A percentile compares a stretch with the other conserved stretches of the same genome.
Evolutionary conservation across 768 basidiomycete genomes (phyloP).

Genomic region (Amanita fuliginea): DNA sequence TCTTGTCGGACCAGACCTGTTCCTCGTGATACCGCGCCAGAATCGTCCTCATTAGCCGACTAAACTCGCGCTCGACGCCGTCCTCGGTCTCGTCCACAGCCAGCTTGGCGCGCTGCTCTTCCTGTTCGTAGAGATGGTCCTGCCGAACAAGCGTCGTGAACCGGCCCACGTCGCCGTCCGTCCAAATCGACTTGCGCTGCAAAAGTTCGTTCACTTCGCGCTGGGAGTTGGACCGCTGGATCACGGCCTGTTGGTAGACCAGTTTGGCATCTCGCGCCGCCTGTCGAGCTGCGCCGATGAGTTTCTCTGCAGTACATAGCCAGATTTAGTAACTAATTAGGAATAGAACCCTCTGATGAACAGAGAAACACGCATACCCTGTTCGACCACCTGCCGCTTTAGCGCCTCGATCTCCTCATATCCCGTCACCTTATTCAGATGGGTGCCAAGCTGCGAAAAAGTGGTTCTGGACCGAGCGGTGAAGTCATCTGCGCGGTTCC

Average conservation of each 20-base stretch:
- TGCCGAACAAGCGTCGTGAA: conserved; percentile 87
- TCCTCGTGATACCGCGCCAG: conserved; percentile 95
- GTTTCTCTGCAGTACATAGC: no score
- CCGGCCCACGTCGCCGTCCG: conserved; percentile 71
- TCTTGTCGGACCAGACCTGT: conserved; percentile 99
- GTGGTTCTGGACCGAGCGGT: conserved; percentile 44
- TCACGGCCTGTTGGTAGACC: conserved; percentile 70
- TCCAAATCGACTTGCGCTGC: conserved; percentile 91
- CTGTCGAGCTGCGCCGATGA: conserved; percentile 55
- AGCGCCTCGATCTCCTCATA: conserved; percentile 84
- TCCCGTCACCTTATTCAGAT: conserved; percentile 82
- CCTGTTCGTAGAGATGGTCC: conserved; percentile 81
- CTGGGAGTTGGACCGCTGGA: conserved; percentile 74
- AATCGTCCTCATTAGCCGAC: conserved; percentile 78
- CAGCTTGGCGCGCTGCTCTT: conserved; percentile 60
- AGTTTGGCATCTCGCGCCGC: conserved; percentile 64
- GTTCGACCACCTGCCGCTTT: conserved; percentile 64
- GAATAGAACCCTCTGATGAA: no score
- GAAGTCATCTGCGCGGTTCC: conserved; percentile 45
- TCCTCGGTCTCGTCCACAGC: conserved; percentile 62
- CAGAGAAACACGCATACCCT: conserved; percentile 50
- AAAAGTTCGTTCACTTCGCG: conserved; percentile 94
- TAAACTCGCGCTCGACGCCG: conserved; percentile 79
- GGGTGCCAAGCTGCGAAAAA: conserved; percentile 64
- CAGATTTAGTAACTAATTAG: conserved; percentile 1